A percentile compares a stretch with the other conserved stretches of the same genome.
Evolutionary conservation across 139 green algal genomes (phyloP).

Genomic region (Astrephomene gubernaculifera): DNA sequence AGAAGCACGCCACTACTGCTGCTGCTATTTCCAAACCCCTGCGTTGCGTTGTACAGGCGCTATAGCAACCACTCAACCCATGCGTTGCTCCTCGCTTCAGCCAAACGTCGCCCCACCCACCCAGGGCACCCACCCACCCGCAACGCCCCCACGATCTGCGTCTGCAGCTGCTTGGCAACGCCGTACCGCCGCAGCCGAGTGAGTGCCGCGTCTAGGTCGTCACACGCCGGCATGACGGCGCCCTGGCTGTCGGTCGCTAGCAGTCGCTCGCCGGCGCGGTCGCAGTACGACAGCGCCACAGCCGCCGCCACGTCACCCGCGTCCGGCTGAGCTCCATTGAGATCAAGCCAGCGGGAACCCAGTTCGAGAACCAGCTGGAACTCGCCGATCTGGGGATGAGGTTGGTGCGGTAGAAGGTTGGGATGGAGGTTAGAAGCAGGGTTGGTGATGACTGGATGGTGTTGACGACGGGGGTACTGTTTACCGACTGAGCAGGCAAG

Average conservation of each 20-base stretch:
- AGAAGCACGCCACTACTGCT: no score
- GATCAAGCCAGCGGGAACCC: conserved; percentile 28
- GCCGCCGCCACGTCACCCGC: conserved; percentile 51
- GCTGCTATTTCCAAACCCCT: no score
- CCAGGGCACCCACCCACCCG: conserved; percentile 40
- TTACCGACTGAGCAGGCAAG: no score
- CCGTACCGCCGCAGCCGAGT: conserved; percentile 36
- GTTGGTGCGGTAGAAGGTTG: neutral
- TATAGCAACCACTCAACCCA: no score
- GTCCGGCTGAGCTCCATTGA: conserved; percentile 18
- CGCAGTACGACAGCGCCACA: conserved; percentile 57
- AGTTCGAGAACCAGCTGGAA: conserved; percentile 39
- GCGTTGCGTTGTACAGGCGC: no score
- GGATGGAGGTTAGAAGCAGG: no score
- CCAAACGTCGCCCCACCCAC: neutral
- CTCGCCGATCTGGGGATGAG: conserved; percentile 49
- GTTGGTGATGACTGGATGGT: no score
- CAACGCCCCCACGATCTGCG: conserved; percentile 55
- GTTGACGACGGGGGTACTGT: no score
- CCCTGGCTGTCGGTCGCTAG: neutral
- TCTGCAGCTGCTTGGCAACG: conserved; percentile 56
- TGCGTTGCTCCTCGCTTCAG: no score
- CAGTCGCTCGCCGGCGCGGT: conserved; percentile 49
- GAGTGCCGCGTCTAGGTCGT: conserved; percentile 55
- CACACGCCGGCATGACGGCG: conserved; percentile 45